These are phyloP conservation scores for Barbarea vulgaris DNA, from an alignment of 345 rosid genomes.

Conservation along the genomic window DNA sequence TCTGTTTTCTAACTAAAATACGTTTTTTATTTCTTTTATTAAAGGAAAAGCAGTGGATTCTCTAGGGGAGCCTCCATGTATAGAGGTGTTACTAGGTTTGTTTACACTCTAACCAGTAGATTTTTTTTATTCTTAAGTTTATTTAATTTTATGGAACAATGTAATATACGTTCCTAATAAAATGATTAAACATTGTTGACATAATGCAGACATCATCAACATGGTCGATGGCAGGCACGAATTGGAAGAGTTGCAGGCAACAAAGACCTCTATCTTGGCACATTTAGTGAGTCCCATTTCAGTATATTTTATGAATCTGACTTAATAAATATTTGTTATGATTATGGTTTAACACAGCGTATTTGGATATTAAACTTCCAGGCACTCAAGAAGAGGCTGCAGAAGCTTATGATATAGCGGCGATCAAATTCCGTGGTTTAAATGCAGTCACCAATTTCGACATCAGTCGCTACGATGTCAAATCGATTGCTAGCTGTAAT, in stretches of 20 bases:
- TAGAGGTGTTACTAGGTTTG: constrained; percentile 92
- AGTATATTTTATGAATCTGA: not conserved
- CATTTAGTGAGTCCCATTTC: constrained; percentile 65
- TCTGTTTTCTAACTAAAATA: not conserved
- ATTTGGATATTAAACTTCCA: constrained; percentile 19
- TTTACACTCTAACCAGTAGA: not conserved
- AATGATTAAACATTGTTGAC: not conserved
- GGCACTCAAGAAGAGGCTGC: constrained; percentile 99
- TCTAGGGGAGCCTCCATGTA: constrained; percentile 97
- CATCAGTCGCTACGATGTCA: constrained; percentile 91
- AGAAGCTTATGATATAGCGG: constrained; percentile 96
- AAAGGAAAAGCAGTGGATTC: constrained; percentile 95
- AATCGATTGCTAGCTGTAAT: constrained; percentile 76
- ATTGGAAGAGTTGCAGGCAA: constrained; percentile 98
- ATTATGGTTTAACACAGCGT: not conserved
- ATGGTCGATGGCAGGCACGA: constrained; percentile 98
- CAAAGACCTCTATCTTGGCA: constrained; percentile 97
- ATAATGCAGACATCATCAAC: constrained; percentile 85
- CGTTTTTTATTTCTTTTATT: not conserved
- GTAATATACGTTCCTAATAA: not conserved
- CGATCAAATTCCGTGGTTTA: constrained; percentile 87
- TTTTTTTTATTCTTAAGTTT: not conserved
- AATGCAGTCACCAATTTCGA: constrained; percentile 94
- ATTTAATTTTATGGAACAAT: not conserved
- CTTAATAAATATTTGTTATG: not conserved